Conservation (phyloP, 2,329 filamentous ascomycete species). For the Aureobasidium zeae region DNA sequence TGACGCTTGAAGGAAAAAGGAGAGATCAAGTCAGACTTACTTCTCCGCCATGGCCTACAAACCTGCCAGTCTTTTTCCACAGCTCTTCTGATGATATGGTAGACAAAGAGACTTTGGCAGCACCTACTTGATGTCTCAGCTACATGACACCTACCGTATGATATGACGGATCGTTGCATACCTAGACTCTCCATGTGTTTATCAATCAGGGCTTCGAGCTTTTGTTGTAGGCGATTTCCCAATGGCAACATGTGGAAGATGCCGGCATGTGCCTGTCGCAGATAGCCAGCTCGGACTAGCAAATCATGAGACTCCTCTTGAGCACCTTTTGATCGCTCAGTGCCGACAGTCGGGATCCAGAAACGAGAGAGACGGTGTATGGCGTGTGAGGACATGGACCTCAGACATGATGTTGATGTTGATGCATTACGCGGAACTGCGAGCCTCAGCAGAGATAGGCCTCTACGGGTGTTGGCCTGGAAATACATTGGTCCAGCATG, state of each 20-base stretch:
- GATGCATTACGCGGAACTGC: not conserved
- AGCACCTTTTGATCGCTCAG: constrained; percentile 45
- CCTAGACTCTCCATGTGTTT: constrained; percentile 75
- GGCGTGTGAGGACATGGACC: not conserved
- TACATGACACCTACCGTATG: not conserved
- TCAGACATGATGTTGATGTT: too few species aligned
- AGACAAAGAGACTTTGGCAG: constrained; percentile 73
- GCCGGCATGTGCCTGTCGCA: constrained; percentile 64
- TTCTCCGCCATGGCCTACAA: constrained; percentile 64
- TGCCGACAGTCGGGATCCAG: constrained; percentile 70
- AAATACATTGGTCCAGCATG: too few species aligned
- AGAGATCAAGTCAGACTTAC: constrained; percentile 35
- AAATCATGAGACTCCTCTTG: constrained; percentile 38
- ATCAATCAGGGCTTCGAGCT: constrained; percentile 76
- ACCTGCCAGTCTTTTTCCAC: constrained; percentile 74
- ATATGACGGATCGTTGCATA: constrained; percentile 29
- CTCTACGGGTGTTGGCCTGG: too few species aligned
- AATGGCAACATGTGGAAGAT: constrained; percentile 88
- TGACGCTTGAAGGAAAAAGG: not conserved
- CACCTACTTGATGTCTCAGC: constrained; percentile 42
- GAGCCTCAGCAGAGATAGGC: too few species aligned
- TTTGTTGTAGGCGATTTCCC: constrained; percentile 77
- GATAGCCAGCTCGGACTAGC: constrained; percentile 37
- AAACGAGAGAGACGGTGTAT: constrained; percentile 38
- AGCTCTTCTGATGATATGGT: constrained; percentile 75